Evolutionary conservation across 2,329 filamentous ascomycete genomes (phyloP), one percentile per base, ranked within the genome.

Genomic region (Microdochium trichocladiopsis): DNA sequence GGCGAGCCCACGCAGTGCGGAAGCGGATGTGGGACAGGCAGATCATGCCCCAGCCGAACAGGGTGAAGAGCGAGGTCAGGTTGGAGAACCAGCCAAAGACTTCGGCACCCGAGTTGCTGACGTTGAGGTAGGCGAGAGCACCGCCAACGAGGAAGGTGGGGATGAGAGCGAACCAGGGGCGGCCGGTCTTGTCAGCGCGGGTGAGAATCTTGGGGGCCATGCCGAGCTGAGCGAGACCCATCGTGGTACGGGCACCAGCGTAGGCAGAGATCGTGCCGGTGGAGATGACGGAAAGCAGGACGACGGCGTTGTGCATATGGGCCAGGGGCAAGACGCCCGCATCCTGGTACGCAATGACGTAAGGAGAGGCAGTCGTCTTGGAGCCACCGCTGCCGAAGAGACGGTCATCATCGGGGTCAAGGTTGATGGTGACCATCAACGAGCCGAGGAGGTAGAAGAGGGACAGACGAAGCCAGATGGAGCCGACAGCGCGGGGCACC

Each of bases 101-200:
- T 2, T 68, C 62, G 1, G 67, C 60, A 2, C 72, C 70, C 24
- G 62, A 69, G 54, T 72, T 62, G 58, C 52, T 65, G 24, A 72
- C 69, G 55, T 76, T 75, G 21, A 76, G 67, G 54, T 73, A 74
- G 31, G 64, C 61, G 4, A 74, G 66, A 0, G 66, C 72, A 21
- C 69, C 66, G 6, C 70, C 78, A 41, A 80, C 72, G 9, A 77
- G 56, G 48, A 80, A 78, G 0, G 80, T 78, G 49, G 79, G 69
- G 2, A 79, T 58, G 12, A 82, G 61, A 12, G 63, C 68, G 14
- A 56, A 62, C 63, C 63, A 65, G 0, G 71, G 70, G 3, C 69
- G 69, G 18, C 69, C 70, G 2, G 48, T 55, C 37, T 57, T 64
- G 55, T 72, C 68, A 5, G 66, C 66, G 21, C 59, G 63, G 23